These are phyloP conservation scores for Penstemon davidsonii DNA, from an alignment of 257 asterid genomes.

Conservation along the genomic window DNA sequence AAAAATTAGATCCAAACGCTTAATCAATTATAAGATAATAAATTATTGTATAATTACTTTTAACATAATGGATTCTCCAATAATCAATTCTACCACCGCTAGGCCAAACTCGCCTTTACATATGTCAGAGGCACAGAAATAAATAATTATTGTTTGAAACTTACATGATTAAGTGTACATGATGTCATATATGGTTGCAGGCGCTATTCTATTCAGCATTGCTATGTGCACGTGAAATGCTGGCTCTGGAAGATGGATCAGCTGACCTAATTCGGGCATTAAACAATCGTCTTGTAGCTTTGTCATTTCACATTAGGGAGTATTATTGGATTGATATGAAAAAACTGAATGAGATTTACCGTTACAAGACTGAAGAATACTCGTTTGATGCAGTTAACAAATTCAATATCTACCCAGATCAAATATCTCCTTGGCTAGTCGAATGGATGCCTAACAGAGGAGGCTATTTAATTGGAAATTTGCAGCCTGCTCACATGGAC, in stretches of 20 bases:
- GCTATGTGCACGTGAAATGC: slow-evolving; percentile 75
- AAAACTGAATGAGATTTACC: slow-evolving; percentile 68
- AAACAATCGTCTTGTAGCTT: slow-evolving; percentile 72
- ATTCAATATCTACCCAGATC: slow-evolving; percentile 79
- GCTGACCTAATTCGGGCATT: slow-evolving; percentile 64
- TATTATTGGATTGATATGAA: slow-evolving; percentile 74
- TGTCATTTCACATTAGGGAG: slow-evolving; percentile 73
- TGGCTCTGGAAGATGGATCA: slow-evolving; percentile 67
- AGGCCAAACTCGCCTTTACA: too few species aligned
- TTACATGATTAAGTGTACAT: not conserved
- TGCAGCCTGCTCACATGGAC: slow-evolving; percentile 88
- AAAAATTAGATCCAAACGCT: too few species aligned
- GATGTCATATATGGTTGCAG: slow-evolving; percentile 37
- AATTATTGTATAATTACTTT: too few species aligned
- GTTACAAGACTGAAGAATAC: slow-evolving; percentile 79
- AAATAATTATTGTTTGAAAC: too few species aligned
- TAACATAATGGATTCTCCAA: too few species aligned
- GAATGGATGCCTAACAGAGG: slow-evolving; percentile 79
- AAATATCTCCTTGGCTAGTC: slow-evolving; percentile 71
- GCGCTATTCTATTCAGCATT: slow-evolving; percentile 71
- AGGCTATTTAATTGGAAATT: slow-evolving; percentile 68
- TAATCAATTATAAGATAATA: too few species aligned
- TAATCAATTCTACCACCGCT: too few species aligned
- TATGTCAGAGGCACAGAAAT: too few species aligned
- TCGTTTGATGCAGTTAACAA: slow-evolving; percentile 76